Base-by-base conservation (phyloP, 495 filamentous ascomycete genomes). In the Aspergillus panamensis region DNA sequence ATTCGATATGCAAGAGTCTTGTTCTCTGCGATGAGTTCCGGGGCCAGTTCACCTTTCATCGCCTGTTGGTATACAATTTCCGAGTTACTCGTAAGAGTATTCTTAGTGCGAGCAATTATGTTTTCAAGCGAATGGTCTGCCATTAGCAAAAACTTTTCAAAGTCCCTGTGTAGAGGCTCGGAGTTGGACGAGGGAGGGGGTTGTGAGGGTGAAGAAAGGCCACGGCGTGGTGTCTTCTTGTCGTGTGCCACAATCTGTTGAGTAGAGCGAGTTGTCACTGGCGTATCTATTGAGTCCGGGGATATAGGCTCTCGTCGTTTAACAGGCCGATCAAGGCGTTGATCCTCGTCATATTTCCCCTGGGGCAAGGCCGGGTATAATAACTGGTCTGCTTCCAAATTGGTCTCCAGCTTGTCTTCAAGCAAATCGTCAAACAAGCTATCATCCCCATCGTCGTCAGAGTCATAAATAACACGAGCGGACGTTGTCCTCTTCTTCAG, bases 381-480 rank as follows among this genome's bases (percentile, higher is more conserved):
- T 6, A 57, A 55, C 9, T 65, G 54, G 32, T 71, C 58, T 2
- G 48, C 33, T 33, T 69, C 65, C 10, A 59, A 32, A 8, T 64
- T 63, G 25, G 66, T 60, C 4, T 64, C 58, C 45, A 53, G 55
- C 10, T 60, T 49, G 5, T 57, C 57, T 13, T 53, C 37, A n/a
- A 59, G 43, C 50, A 51, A 59, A 13, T 59, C 58, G 16, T 74
- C 70, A 44, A 68, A 66, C 14, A 66, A 35, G 32, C 57, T 58
- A 20, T 66, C 69, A 48, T 61, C 64, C 29, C 44, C 63, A 40
- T 77, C 74, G 53, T 79, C 77, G n/a, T 78, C 76, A 5, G 78
- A 80, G 49, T 77, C 78, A 17, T 73, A 72, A 48, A 81, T 71
- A 8, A 71, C 63, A 29, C 48, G 55, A 19, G 60, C 70, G 32